A percentile compares a stretch with the other conserved stretches of the same genome.
phyloP scores from a whole-genome alignment of 192 early-diverging fungal species.

The Podila verticillata region DNA sequence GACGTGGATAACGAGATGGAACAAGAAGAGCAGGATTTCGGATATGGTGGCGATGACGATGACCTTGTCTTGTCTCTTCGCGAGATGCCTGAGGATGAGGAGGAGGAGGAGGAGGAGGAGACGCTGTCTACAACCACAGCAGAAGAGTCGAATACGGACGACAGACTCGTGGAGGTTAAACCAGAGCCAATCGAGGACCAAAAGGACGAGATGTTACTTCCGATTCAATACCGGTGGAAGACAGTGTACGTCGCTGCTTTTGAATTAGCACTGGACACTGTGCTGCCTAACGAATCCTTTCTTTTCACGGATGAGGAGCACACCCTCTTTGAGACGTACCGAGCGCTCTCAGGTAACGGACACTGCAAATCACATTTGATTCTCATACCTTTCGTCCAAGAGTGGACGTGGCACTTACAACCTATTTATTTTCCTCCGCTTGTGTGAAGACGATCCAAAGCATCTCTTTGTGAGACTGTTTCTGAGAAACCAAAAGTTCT shows the following conservation, averaged over 20 bases:
- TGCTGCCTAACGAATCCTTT: slow-evolving; percentile 51
- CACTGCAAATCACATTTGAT: neutral
- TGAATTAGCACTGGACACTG: slow-evolving; percentile 50
- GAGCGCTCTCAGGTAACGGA: slow-evolving; percentile 32
- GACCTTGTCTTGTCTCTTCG: neutral
- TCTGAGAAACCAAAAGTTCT: slow-evolving; percentile 50
- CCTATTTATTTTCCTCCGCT: neutral
- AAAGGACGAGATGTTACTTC: slow-evolving; percentile 5
- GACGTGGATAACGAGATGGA: neutral
- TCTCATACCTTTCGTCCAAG: neutral
- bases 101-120: neutral
- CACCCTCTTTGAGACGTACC: slow-evolving; percentile 41
- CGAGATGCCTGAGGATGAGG: neutral
- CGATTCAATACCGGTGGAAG: slow-evolving; percentile 33
- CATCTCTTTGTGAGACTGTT: slow-evolving; percentile 55
- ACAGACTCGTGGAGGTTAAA: slow-evolving; percentile 9
- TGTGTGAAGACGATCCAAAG: slow-evolving; percentile 41
- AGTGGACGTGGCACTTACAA: neutral
- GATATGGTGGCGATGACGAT: slow-evolving; percentile 5
- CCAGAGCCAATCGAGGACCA: neutral
- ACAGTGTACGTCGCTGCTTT: slow-evolving; percentile 57
- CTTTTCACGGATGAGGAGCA: slow-evolving; percentile 55
- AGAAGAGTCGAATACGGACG: neutral
- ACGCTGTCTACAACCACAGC: neutral
- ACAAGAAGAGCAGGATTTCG: neutral